Percentiles rank a stretch among this genome's conserved stretches.
Conservation (phyloP, 768 basidiomycete species). For the Rhodotorula sphaerocarpa region DNA sequence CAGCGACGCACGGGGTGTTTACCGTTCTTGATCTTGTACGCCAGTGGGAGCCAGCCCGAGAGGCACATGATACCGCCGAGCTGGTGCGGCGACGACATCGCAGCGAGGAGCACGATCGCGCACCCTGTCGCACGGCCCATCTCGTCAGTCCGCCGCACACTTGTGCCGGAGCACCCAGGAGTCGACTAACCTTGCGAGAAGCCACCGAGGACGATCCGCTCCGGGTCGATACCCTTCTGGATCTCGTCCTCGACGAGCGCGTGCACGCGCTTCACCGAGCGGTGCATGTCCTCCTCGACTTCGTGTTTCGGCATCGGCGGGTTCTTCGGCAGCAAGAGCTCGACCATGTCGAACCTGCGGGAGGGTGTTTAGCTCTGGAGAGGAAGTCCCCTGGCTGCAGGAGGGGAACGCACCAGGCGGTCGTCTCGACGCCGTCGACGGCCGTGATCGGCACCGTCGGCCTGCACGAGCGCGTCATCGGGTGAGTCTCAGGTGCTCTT, state of each 20-base stretch:
- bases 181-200: slow-evolving; percentile 1
- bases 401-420: background rate
- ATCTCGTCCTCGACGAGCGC: background rate
- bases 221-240: background rate
- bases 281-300: background rate
- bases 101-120: background rate
- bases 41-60: slow-evolving; percentile 1
- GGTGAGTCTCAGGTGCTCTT: background rate
- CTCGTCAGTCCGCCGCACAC: no score
- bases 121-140: background rate
- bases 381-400: background rate
- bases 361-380: background rate
- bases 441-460: background rate
- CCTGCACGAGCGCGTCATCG: no score
- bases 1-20: background rate
- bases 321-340: background rate
- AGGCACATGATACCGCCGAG: slow-evolving; percentile 1
- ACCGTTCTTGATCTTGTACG: background rate
- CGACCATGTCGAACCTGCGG: slow-evolving; percentile 2
- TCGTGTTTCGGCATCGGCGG: slow-evolving; percentile 1
- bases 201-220: background rate
- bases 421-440: background rate
- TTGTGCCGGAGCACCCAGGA: no score
- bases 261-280: background rate
- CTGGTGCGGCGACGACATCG: background rate